These are phyloP conservation scores for Leptographium procerum DNA, from an alignment of 2,329 filamentous ascomycete species.

Conservation along the genomic window DNA sequence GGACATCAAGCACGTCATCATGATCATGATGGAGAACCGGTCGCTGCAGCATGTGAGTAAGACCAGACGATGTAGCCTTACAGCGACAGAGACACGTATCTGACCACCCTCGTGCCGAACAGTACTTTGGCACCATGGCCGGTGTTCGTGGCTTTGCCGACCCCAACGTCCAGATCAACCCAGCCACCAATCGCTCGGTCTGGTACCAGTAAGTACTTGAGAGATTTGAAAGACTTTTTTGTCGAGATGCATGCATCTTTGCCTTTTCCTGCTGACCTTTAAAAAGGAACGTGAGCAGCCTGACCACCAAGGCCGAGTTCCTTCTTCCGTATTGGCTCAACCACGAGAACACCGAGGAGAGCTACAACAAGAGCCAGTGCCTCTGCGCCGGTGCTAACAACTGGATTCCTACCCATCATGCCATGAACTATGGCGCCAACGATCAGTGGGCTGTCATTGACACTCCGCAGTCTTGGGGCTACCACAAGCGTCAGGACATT, in stretches of 20 bases:
- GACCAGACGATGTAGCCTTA: not conserved
- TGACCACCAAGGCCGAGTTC: constrained; percentile 28
- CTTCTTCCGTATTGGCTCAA: constrained; percentile 42
- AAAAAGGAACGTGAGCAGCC: constrained; percentile 22
- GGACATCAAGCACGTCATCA: constrained; percentile 45
- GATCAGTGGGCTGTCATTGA: constrained; percentile 38
- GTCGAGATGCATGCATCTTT: too few species aligned
- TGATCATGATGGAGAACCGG: constrained; percentile 41
- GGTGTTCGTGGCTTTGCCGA: constrained; percentile 43
- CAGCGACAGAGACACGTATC: not conserved
- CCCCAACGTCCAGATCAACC: constrained; percentile 38
- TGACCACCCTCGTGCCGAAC: not conserved
- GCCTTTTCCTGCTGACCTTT: not conserved
- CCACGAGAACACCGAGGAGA: constrained; percentile 30
- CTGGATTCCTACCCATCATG: constrained; percentile 38
- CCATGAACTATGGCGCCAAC: constrained; percentile 37
- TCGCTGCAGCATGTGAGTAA: constrained; percentile 21
- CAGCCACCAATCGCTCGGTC: constrained; percentile 29
- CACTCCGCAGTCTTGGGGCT: constrained; percentile 39
- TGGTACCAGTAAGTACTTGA: constrained; percentile 35
- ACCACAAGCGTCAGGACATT: constrained; percentile 37
- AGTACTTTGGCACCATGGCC: constrained; percentile 44
- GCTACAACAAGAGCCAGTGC: constrained; percentile 35
- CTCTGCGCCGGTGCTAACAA: constrained; percentile 38
- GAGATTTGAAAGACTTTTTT: not conserved